Evolutionary conservation across 441 rosid species (phyloP).

Genomic region (Euphorbia celastroides): DNA sequence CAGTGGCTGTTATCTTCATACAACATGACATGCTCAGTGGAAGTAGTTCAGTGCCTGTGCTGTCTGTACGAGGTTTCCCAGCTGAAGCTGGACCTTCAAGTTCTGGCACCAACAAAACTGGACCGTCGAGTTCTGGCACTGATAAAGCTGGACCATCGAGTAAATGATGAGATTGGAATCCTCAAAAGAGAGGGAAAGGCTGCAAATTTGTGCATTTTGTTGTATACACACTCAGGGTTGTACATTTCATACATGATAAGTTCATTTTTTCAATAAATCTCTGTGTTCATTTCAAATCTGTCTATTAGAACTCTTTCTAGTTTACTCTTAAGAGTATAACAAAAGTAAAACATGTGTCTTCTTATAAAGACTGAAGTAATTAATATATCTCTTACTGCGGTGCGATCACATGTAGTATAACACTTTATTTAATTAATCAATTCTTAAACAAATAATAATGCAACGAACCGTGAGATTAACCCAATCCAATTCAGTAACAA

Average conservation of each 20-base stretch:
- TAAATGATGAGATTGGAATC: background rate
- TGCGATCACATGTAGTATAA: too few species aligned
- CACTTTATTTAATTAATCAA: conserved; percentile 16
- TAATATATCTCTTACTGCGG: too few species aligned
- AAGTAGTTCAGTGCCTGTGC: conserved; percentile 44
- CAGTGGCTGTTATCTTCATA: conserved; percentile 74
- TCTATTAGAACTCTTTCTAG: too few species aligned
- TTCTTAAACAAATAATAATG: conserved; percentile 11
- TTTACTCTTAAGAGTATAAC: too few species aligned
- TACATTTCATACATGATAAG: background rate
- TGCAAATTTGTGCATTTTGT: background rate
- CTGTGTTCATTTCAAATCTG: too few species aligned
- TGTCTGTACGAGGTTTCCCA: conserved; percentile 59
- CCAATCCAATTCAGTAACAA: conserved; percentile 33
- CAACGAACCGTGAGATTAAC: conserved; percentile 31
- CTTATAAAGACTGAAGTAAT: too few species aligned
- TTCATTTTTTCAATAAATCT: background rate
- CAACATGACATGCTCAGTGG: conserved; percentile 48
- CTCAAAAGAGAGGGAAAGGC: background rate
- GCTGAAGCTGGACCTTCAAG: conserved; percentile 65
- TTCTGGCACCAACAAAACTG: conserved; percentile 40
- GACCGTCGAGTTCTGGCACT: conserved; percentile 34
- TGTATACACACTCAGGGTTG: background rate
- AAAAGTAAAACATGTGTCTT: too few species aligned
- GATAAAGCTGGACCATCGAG: conserved; percentile 21